These are phyloP conservation scores for Penicillium glabrum DNA, from an alignment of 2,329 filamentous ascomycete species.

Conservation along the genomic window DNA sequence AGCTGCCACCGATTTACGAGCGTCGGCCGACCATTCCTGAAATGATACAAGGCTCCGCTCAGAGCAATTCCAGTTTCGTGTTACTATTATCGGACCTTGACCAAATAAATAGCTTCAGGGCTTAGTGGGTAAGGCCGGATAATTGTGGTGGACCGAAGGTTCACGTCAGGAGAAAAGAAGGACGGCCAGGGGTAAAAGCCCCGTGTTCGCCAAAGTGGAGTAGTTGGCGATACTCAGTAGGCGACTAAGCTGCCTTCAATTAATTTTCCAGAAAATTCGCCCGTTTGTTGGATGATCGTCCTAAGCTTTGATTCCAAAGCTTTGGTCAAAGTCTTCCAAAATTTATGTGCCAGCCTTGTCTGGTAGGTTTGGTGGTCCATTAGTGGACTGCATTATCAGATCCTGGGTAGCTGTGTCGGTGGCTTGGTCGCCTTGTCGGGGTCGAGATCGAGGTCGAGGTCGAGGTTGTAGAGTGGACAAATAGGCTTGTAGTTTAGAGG, in stretches of 20 bases:
- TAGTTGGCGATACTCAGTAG: neutral
- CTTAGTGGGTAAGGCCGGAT: neutral
- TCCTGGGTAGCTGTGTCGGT: neutral
- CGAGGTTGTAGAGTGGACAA: neutral
- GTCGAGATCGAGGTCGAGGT: neutral
- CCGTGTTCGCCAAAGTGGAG: neutral
- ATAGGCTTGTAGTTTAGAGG: too few species aligned
- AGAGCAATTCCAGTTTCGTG: neutral
- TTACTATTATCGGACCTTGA: neutral
- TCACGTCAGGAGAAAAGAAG: neutral
- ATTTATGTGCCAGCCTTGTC: neutral
- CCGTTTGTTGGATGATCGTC: neutral
- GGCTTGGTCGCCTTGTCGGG: neutral
- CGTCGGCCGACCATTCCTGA: neutral
- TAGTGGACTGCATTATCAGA: neutral
- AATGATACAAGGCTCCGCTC: neutral
- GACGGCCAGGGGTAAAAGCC: neutral
- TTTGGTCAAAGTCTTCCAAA: neutral
- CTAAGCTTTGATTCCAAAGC: neutral
- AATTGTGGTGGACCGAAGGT: neutral
- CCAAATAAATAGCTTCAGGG: neutral
- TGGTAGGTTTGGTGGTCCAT: neutral
- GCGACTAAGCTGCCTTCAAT: neutral
- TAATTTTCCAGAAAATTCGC: neutral
- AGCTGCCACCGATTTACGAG: neutral